Percentiles rank a stretch among this genome's conserved stretches.
Conservation (phyloP, 768 basidiomycete species). For the Leccinum sublutescens region DNA sequence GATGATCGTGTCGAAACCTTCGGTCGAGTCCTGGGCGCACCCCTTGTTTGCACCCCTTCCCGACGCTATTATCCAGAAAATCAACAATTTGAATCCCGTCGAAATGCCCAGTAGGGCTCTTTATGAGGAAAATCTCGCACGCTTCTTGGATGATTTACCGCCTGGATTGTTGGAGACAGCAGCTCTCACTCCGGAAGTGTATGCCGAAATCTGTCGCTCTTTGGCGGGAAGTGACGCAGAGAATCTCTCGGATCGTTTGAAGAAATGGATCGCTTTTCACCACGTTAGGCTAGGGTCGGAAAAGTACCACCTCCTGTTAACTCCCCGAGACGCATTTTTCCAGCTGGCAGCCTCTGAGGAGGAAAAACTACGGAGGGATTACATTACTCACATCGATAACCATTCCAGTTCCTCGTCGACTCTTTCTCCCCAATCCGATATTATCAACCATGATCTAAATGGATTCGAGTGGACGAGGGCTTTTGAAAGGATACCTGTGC, state of each 20-base stretch:
- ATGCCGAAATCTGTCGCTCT: constrained; percentile 49
- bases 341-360: constrained; percentile 48
- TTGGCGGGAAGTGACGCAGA: constrained; percentile 38
- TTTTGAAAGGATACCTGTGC: constrained; percentile 65
- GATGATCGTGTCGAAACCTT: constrained; percentile 38
- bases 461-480: constrained; percentile 36
- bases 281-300: constrained; percentile 61
- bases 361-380: constrained; percentile 49
- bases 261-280: constrained; percentile 57
- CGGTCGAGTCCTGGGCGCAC: constrained; percentile 59
- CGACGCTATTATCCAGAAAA: constrained; percentile 49
- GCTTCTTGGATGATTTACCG: constrained; percentile 51
- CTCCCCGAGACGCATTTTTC: constrained; percentile 61
- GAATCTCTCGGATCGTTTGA: constrained; percentile 40
- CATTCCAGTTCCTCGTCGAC: constrained; percentile 4
- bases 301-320: constrained; percentile 54
- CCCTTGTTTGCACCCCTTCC: constrained; percentile 61
- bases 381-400: constrained; percentile 39
- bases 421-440: constrained; percentile 20
- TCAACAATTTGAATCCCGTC: constrained; percentile 50
- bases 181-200: constrained; percentile 52
- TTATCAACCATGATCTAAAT: constrained; percentile 20
- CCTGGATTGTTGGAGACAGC: constrained; percentile 60
- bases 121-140: constrained; percentile 49
- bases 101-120: constrained; percentile 59